Base-by-base conservation (phyloP, 2,329 filamentous ascomycete species). In the Fusarium annulatum region DNA sequence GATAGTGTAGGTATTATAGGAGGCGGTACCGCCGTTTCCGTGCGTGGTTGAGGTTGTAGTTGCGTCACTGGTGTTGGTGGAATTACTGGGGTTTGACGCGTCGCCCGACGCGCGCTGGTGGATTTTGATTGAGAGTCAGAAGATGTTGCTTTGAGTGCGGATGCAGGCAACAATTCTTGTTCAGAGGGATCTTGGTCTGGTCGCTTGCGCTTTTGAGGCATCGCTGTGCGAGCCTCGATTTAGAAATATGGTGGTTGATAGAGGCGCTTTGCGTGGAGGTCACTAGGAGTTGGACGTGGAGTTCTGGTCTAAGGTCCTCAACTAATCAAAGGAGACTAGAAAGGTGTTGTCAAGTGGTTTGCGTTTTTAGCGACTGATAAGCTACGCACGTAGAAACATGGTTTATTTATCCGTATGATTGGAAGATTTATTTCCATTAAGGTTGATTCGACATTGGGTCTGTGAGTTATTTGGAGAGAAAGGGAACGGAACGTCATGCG, bases 121-220 rank as follows among this genome's bases (percentile, higher is more conserved):
- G 77, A 62, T 62, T 74, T 69, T 36, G 72, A 28, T 51, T 69
- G 71, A 53, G 65, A 48, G 28, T 69, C 57, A 36, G 64, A 68
- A 51, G 36, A 51, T 61, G 57, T 62, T 45, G 41, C 64, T 53
- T 57, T 64, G 42, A 18, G 63, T 33, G 45, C 30, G 42, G 59
- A 45, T 42, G 46, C 30, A 45, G 60, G 34, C 18, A 38, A 28
- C 19, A 53, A 46, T 39, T 61, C 55, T 52, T 61, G 58, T 42
- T 73, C 73, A 48, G 69, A 62, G 59, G 74, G 67, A 46, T 81
- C 78, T 72, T 78, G 76, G 48, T 78, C 74, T 53, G 76, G 77
- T 71, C 77, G 80, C 71, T 82, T 83, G 75, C 82, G 81, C 78
- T 84, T 84, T 71, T 77, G 75, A 71, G 82, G 79, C 82, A 83